Base-by-base conservation (phyloP, 2,329 filamentous ascomycete genomes). In the Coleophoma cylindrospora region DNA sequence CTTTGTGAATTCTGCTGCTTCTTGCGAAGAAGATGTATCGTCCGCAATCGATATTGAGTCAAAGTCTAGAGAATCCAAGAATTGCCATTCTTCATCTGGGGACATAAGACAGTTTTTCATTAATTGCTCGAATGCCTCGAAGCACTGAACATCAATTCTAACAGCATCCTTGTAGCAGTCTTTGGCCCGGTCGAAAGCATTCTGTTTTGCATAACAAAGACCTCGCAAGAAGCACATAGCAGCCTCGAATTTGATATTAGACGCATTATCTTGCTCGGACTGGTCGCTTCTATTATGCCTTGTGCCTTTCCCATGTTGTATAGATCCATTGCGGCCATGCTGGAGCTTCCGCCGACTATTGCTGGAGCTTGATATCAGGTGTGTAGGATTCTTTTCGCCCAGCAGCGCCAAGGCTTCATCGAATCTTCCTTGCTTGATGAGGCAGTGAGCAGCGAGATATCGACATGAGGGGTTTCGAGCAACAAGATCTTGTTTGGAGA, bases 161-260 rank as follows among this genome's bases (percentile, higher is more conserved):
- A 97, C 91, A 2, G 94, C 94, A 62, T 95, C 90, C 72, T 96
- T 97, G 77, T 97, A 99, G 72, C 94, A 97, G 62, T 97, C 91
- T 68, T 96, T 96, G 47, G 94, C 94, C 34, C 91, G 85, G 66
- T 99, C 94, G 62, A 97, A 97, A 22, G 92, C 89, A 68, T 97
- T 99, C 67, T 96, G 89, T 70, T 96, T 96, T 7, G 94, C 91
- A 66, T 91, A 96, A 74, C 95, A 97, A 45, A 96, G 79, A 5
- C 94, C 94, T 21, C 94, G 80, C 47, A 99, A 73, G 66, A 95
- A 96, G 72, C 94, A 99, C 91, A 99, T 99, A 64, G 87, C 90
- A 0, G 94, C 94, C 70, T 99, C 92, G 61, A 94, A 95, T 52
- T 89, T 86, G 51, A 95, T 76, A 64, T 87, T 89, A 40, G 79